These are phyloP conservation scores for Quercus berberidifolia DNA, from an alignment of 306 rosid species.

Conservation along the genomic window DNA sequence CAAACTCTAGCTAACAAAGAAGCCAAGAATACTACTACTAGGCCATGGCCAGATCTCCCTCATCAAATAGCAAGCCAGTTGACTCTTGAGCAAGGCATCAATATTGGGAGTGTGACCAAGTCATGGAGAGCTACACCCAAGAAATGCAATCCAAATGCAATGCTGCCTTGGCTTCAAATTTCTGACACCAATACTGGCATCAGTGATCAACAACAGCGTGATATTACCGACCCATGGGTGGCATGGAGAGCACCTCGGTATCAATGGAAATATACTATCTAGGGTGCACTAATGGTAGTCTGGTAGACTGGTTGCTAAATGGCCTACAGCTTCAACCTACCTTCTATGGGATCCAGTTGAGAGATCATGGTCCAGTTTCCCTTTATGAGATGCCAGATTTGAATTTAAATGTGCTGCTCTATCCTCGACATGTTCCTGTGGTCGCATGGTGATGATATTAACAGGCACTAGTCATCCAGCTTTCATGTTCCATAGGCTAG, in stretches of 20 bases:
- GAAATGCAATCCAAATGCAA: slow-evolving; percentile 6
- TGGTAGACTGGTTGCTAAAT: slow-evolving; percentile 3
- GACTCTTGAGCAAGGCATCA: slow-evolving; percentile 8
- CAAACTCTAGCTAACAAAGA: neutral
- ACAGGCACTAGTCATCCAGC: slow-evolving; percentile 18
- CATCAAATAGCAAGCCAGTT: neutral
- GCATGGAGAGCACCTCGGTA: neutral
- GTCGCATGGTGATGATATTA: neutral
- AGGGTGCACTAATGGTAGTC: slow-evolving; percentile 21
- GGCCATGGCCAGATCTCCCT: slow-evolving; percentile 32
- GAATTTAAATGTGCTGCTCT: slow-evolving; percentile 14
- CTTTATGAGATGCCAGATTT: slow-evolving; percentile 8
- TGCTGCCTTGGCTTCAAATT: slow-evolving; percentile 18
- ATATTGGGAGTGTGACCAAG: slow-evolving; percentile 22
- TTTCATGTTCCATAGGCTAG: neutral
- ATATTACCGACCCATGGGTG: neutral
- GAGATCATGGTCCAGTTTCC: neutral
- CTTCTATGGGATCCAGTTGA: slow-evolving; percentile 5
- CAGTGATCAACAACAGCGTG: too few relatives aligned
- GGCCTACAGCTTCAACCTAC: neutral
- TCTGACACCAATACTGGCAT: neutral
- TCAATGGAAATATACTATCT: slow-evolving; percentile 10
- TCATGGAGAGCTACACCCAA: slow-evolving; percentile 20
- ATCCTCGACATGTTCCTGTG: slow-evolving; percentile 1
- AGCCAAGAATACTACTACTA: neutral